phyloP scores from a whole-genome alignment of 1,139 yeast genomes.

The Wickerhamomyces sp. region DNA sequence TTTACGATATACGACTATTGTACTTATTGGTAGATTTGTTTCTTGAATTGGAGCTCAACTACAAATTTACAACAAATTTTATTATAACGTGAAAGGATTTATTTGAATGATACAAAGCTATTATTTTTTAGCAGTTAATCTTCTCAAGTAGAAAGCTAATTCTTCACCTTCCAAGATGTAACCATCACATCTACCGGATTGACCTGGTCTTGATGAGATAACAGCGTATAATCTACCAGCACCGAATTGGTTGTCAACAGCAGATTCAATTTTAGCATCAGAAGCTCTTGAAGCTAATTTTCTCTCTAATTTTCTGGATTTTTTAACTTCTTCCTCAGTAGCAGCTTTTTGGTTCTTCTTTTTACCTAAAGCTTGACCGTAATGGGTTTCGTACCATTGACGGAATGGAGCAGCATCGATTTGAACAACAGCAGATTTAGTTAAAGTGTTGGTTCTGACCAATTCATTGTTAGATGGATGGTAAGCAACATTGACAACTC shows the following conservation, averaged over 20 bases:
- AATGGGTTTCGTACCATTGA: slow-evolving; percentile 98
- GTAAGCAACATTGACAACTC: slow-evolving; percentile 96
- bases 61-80: neutral
- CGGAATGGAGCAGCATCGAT: slow-evolving; percentile 99
- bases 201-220: slow-evolving; percentile 99
- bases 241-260: slow-evolving; percentile 94
- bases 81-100: slow-evolving; percentile 22
- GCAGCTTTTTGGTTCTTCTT: slow-evolving; percentile 34
- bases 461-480: slow-evolving; percentile 99
- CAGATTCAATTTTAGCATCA: slow-evolving; percentile 77
- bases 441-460: slow-evolving; percentile 99
- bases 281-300: slow-evolving; percentile 90
- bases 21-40: no score
- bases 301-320: slow-evolving; percentile 82
- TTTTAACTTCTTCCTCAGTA: slow-evolving; percentile 52
- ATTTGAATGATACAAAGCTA: slow-evolving; percentile 24
- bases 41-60: neutral
- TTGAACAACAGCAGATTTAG: slow-evolving; percentile 98
- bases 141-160: slow-evolving; percentile 99
- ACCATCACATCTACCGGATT: slow-evolving; percentile 99
- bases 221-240: slow-evolving; percentile 99
- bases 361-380: slow-evolving; percentile 93
- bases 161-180: slow-evolving; percentile 99
- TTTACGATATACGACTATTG: no score
- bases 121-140: slow-evolving; percentile 99